Base-by-base conservation (phyloP, 345 rosid genomes). In the Rhodamnia rubescens region DNA sequence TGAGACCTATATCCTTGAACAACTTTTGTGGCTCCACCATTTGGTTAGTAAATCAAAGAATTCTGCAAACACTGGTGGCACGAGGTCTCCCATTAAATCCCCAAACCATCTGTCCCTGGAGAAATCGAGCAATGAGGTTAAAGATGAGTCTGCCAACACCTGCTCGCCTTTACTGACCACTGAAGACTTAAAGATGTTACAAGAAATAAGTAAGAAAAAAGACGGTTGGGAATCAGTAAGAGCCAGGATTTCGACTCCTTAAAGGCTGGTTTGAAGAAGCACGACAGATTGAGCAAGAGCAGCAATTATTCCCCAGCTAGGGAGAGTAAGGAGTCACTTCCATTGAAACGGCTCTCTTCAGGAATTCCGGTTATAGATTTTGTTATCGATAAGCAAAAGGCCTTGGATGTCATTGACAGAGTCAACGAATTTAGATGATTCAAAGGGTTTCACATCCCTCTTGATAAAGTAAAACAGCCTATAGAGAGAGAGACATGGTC, bases 21-120 rank as follows among this genome's bases (percentile, higher is more conserved):
- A 91, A n/a, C 83, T 96, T 5, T 84, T 94, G 74, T 95, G 98
- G 98, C 95, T 96, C 74, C 96, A 96, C 58, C 94, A 92, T 87
- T 89, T 96, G 86, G 94, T 94, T 64, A 92, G 90, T 59, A 89
- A 90, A 90, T 90, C 93, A 58, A 90, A 88, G 88, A 83, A 40
- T 54, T 78, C 84, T 13, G 16, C 83, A 29, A 74, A 36, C 49
- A 82, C 82, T 47, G 83, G 49, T 42, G 74, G 55, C 83, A 36
- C 74, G 32, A 90, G 83, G 85, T 83, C 86, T 12, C 52, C 91
- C 44, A 29, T 53, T 54, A 86, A 85, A 61, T 82, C 86, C 53
- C 85, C 88, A 3, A 74, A 24, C 27, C 7, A 14, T 24, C 13
- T 49, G 61, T 53, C 52, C 24, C 74, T 26, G 74, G 83, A 86